Percentiles rank a stretch among this genome's conserved stretches.
phyloP scores from a whole-genome alignment of 192 early-diverging fungal species.

The Kappamyces sp. region DNA sequence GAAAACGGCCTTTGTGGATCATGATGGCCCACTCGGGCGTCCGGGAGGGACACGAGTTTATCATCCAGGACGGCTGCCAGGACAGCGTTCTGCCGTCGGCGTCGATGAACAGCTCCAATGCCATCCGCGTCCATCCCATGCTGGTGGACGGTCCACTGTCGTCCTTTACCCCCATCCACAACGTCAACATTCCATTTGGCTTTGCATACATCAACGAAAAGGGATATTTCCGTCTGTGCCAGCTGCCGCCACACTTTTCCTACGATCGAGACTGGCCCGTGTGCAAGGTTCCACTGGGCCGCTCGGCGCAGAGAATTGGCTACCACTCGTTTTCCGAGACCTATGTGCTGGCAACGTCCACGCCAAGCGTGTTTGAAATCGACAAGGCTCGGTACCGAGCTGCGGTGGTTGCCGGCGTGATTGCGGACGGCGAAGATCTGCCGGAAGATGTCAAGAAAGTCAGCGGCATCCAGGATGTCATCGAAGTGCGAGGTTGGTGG shows the following conservation, averaged over 20 bases:
- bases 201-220: constrained; percentile 67
- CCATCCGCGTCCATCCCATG: constrained; percentile 68
- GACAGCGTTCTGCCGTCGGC: constrained; percentile 23
- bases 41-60: constrained; percentile 19
- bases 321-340: constrained; percentile 81
- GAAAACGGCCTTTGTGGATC: constrained; percentile 67
- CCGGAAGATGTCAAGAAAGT: constrained; percentile 19
- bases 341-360: constrained; percentile 72
- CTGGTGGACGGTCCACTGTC: constrained; percentile 57
- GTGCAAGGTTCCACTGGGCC: constrained; percentile 60
- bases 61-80: constrained; percentile 23
- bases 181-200: constrained; percentile 68
- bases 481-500: constrained; percentile 31
- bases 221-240: constrained; percentile 58
- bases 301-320: constrained; percentile 67
- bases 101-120: constrained; percentile 42
- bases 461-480: constrained; percentile 18
- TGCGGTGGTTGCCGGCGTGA: constrained; percentile 46
- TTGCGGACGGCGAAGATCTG: constrained; percentile 54
- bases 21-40: constrained; percentile 39
- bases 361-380: constrained; percentile 57
- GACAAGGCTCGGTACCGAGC: constrained; percentile 55
- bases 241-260: constrained; percentile 60
- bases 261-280: constrained; percentile 74
- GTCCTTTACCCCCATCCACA: constrained; percentile 72